Evolutionary conservation across 345 rosid species (phyloP).

Genomic region (Lepidium sativum): DNA sequence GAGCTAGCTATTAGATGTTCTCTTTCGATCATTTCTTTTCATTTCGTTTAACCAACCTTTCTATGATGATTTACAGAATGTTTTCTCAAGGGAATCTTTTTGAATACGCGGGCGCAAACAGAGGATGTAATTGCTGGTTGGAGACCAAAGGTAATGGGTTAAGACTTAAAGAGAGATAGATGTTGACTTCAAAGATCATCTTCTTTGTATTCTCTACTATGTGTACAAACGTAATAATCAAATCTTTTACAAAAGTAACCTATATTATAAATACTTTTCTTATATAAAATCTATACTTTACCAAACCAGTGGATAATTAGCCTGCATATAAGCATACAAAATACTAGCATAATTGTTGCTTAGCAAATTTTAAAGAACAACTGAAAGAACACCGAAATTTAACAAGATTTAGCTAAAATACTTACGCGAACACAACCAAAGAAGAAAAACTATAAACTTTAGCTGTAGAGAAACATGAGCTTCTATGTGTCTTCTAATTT

Average conservation of each 20-base stretch:
- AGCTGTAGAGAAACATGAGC: too few species aligned
- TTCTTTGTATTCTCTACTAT: not conserved
- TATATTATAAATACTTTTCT: not conserved
- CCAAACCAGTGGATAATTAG: not conserved
- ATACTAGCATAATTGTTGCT: too few species aligned
- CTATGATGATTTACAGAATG: constrained; percentile 37
- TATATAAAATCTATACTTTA: not conserved
- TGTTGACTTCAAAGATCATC: constrained; percentile 5
- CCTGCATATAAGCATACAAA: not conserved
- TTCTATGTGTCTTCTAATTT: too few species aligned
- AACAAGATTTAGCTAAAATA: too few species aligned
- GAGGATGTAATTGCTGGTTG: constrained; percentile 90
- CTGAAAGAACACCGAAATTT: too few species aligned
- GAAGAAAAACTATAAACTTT: too few species aligned
- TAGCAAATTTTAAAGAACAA: too few species aligned
- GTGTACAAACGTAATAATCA: constrained; percentile 4
- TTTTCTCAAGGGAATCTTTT: constrained; percentile 74
- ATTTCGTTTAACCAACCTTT: not conserved
- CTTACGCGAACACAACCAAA: too few species aligned
- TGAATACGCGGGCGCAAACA: constrained; percentile 56
- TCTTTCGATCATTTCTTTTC: not conserved
- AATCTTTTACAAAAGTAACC: not conserved
- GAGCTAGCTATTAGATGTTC: not conserved
- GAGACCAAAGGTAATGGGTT: constrained; percentile 81
- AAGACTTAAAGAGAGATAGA: not conserved